phyloP scores from a whole-genome alignment of 352 stramenopile genomes.

The Phytophthora sp. region DNA sequence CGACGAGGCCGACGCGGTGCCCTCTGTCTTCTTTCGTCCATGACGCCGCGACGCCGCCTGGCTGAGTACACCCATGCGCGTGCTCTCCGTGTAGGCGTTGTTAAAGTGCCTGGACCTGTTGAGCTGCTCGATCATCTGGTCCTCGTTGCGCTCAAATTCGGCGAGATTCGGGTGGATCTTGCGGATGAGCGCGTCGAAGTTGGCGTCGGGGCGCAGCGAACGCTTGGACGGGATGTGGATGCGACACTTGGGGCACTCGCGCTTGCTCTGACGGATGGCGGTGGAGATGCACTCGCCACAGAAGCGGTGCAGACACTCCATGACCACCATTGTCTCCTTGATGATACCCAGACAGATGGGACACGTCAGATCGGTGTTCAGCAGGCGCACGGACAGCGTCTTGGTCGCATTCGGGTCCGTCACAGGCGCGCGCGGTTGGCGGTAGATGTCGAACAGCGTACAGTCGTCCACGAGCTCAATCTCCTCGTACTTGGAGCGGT shows the following conservation, averaged over 20 bases:
- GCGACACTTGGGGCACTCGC: slow-evolving; percentile 90
- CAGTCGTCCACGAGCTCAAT: slow-evolving; percentile 86
- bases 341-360: slow-evolving; percentile 90
- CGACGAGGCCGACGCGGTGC: slow-evolving; percentile 16
- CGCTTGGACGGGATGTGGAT: slow-evolving; percentile 90
- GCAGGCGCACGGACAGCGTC: slow-evolving; percentile 64
- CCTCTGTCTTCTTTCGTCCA: slow-evolving; percentile 33
- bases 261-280: slow-evolving; percentile 83
- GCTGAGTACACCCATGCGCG: slow-evolving; percentile 71
- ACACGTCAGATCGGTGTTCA: slow-evolving; percentile 88
- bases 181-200: slow-evolving; percentile 87
- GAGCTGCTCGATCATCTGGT: slow-evolving; percentile 81
- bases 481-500: slow-evolving; percentile 87
- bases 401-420: slow-evolving; percentile 60
- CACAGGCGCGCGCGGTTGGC: slow-evolving; percentile 72
- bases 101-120: slow-evolving; percentile 86
- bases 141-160: slow-evolving; percentile 79
- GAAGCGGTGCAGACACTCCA: slow-evolving; percentile 93
- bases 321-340: slow-evolving; percentile 87
- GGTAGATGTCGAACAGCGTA: slow-evolving; percentile 91
- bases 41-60: slow-evolving; percentile 69
- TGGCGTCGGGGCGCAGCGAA: slow-evolving; percentile 79
- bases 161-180: slow-evolving; percentile 89
- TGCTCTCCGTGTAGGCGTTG: slow-evolving; percentile 80
- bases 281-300: slow-evolving; percentile 91